Evolutionary conservation across 257 asterid genomes (phyloP), one percentile per base, ranked within the genome.

Genomic region (Solanum tacnaense): DNA sequence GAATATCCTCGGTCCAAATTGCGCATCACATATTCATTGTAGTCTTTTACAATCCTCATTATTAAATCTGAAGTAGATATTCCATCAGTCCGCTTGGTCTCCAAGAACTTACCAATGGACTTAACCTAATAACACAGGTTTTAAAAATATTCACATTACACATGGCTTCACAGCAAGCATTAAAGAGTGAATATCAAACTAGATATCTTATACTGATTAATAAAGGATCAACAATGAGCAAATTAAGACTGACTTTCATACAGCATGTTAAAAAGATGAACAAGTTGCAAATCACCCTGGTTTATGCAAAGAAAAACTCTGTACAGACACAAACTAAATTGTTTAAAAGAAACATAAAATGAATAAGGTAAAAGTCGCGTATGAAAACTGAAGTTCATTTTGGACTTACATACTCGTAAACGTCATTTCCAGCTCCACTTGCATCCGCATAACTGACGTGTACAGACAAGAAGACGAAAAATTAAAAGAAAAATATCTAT

Each of bases 11-110:
- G 91, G 84, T 94, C 96, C 94, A 94, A 91, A 83, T 92, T 94
- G 84, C 95, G 96, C 95, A 93, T 93, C 86, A 94, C 95, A 92
- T 94, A 93, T 71, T 94, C 92, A 62, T 94, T 94, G 89, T 94
- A 94, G 87, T 94, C 95, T 85, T 93, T 94, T 60, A 94, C 93
- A 46, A 94, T 93, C 90, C 96, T 88, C 96, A 94, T 93, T 60
- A 94, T 93, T 32, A 94, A 68, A 85, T 94, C 95, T 8, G 96
- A 94, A 34, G 96, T 94, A 15, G 95, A 94, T 65, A 94, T 94
- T 65, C 96, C 96, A 5, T 93, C 93, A 23, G 95, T 93, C 65
- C 93, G 88, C 71, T 92, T 89, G 52, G 96, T 92, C 92, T 94
- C 96, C 86, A 93, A 93, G 86, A 94, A 94, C 87, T 91, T 94